Evolutionary conservation across 2,329 filamentous ascomycete species (phyloP), one percentile per base, ranked within the genome.

Genomic region (Penicillium sp.): DNA sequence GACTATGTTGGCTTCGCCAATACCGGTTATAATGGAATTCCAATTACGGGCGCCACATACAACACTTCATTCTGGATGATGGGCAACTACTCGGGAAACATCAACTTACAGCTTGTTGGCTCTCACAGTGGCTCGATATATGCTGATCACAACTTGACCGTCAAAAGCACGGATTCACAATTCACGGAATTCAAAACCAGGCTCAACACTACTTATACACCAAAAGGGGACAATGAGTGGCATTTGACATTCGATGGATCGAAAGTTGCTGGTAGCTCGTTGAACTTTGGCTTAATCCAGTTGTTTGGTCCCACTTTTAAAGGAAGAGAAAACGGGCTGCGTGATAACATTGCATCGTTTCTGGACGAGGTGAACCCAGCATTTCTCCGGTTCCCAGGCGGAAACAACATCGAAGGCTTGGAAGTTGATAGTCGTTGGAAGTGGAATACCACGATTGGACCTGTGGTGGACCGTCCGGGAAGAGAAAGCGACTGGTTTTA

Each of bases 361-460:
- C 69, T 87, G 2, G 80, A 77, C 3, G 77, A 73, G 8, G 66
- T 85, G 1, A 80, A 82, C 49, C 80, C 81, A 0, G 79, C 78
- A n/a, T 81, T 88, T 61, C 77, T 89, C 42, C 80, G 87, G 16
- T 82, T 88, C 55, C 86, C 86, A 0, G 87, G 87, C 6, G 86
- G 84, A 9, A 87, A 86, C 66, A 86, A 85, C 74, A 70, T 87
- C 16, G 69, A 70, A 58, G 70, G 68, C 16, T 49, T 70, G 17
- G 45, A 62, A 38, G 44, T 73, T 59, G 61, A 70, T 40, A 58
- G 49, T 52, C 53, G 75, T 56, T 66, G 72, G 75, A 75, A 50
- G 55, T 80, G 66, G 76, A 78, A 78, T 45, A 61, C 69, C 33
- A 78, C 75, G 0, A 73, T 79, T 41, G 77, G 77, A 0, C 67